Conservation (phyloP, 257 asterid species). For the Avicennia marina region DNA sequence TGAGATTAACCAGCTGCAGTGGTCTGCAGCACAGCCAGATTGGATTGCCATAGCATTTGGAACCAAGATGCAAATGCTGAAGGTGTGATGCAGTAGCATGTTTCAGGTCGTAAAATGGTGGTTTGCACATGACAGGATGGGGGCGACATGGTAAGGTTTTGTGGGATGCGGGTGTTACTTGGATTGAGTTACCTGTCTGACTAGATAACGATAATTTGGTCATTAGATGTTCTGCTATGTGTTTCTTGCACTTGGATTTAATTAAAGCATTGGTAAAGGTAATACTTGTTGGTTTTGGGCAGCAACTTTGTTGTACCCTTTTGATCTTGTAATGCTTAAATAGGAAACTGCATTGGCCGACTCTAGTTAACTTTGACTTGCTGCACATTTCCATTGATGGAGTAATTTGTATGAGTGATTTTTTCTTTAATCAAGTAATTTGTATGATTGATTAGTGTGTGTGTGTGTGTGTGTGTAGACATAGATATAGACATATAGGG, state of each 20-base stretch:
- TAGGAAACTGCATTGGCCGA: background rate
- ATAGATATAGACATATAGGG: no score
- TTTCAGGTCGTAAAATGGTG: no score
- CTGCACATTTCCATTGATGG: background rate
- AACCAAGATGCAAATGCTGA: slow-evolving; percentile 84
- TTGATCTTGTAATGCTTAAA: background rate
- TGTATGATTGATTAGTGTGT: background rate
- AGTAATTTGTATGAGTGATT: no score
- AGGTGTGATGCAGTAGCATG: no score
- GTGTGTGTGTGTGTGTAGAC: no score
- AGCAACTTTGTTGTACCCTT: background rate
- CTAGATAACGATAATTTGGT: slow-evolving; percentile 4
- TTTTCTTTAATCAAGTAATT: no score
- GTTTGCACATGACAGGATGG: no score
- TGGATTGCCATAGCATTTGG: slow-evolving; percentile 88
- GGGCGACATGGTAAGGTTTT: no score
- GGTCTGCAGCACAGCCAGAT: slow-evolving; percentile 78
- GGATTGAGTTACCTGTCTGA: background rate
- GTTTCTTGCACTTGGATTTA: background rate
- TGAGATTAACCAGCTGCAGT: slow-evolving; percentile 90
- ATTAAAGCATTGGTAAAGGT: slow-evolving; percentile 5
- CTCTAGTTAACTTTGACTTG: background rate
- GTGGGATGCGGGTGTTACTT: slow-evolving; percentile 2
- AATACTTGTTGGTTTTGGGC: slow-evolving; percentile 1
- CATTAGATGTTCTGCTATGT: background rate